Base-by-base conservation (phyloP, 257 asterid species). In the Fraxinus cuspidata region DNA sequence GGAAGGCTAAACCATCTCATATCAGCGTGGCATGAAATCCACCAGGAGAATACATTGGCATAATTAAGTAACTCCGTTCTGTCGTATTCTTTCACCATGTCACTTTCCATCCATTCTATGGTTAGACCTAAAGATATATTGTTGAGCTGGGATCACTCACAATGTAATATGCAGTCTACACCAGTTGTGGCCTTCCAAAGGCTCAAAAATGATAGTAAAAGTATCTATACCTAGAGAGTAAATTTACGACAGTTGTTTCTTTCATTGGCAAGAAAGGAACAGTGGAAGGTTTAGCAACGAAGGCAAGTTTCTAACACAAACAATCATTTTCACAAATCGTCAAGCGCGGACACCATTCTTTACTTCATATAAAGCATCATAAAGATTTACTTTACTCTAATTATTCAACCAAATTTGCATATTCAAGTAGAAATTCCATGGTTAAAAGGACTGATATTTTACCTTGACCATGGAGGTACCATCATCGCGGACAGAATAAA, bases 401-500 rank as follows among this genome's bases (percentile, higher is more conserved):
- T 79, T 44, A 69, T 47, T 78, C 60, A 31, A 53, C 53, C 47
- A 71, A 60, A 60, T 49, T 71, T 38, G 69, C 72, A 71, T 18
- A 66, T 40, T 44, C 66, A 51, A 2, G 32, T 47, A 51, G 72
- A 77, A 70, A 74, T 23, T 71, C 7, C 2, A 67, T 15, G 8
- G 40, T 35, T 21, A 23, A 38, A 44, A n/a, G 2, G 0, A 38
- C 10, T 27, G 13, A 53, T 58, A 13, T n/a, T 51, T 74, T 67
- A 92, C 98, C 98, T 85, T 94, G 82, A 94, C 79, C 35, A 79
- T 18, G 6, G 97, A 89, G 34, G 84, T 81, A 70, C 85, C 89
- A 74, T 74, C 89, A 27, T 82, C 71, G 56, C 85, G 86, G 15
- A 77, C 80, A 38, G 11, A 40, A 82, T 86, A 88, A 18, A 74